Percentiles rank a stretch among this genome's conserved stretches.
Conservation (phyloP, 140 eudicot genomes). For the Anethum foeniculum region DNA sequence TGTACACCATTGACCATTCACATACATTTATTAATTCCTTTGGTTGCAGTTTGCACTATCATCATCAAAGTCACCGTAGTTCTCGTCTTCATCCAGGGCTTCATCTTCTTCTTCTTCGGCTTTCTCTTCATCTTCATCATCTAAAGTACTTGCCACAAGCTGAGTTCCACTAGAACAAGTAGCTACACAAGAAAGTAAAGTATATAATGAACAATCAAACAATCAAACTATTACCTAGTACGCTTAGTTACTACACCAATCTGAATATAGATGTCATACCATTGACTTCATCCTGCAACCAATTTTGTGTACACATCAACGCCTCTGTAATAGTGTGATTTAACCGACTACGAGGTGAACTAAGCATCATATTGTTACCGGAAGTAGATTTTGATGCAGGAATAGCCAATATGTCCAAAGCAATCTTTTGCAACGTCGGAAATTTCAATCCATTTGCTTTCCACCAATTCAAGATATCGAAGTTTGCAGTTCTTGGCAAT, state of each 20-base stretch:
- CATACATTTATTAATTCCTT: neutral
- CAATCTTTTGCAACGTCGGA: conserved; percentile 14
- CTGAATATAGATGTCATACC: neutral
- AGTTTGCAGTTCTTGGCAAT: conserved; percentile 11
- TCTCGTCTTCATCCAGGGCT: neutral
- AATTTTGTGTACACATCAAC: conserved; percentile 13
- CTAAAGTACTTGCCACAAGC: conserved; percentile 1
- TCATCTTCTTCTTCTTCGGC: neutral
- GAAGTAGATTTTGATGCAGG: conserved; percentile 7
- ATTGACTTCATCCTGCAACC: neutral
- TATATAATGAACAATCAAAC: neutral
- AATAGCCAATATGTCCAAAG: conserved; percentile 10
- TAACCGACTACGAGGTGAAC: conserved; percentile 8
- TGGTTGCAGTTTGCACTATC: neutral
- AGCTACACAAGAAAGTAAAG: conserved; percentile 1
- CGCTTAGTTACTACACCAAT: neutral
- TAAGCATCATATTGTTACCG: conserved; percentile 3
- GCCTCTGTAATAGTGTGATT: conserved; percentile 15
- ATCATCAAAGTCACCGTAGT: neutral
- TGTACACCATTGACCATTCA: neutral
- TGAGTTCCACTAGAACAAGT: conserved; percentile 1
- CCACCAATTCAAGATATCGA: conserved; percentile 17
- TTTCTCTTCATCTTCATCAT: neutral
- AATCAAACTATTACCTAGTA: neutral
- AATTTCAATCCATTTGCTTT: conserved; percentile 13